Conservation (phyloP, 2,329 filamentous ascomycete genomes). For the Aspergillus sp. region DNA sequence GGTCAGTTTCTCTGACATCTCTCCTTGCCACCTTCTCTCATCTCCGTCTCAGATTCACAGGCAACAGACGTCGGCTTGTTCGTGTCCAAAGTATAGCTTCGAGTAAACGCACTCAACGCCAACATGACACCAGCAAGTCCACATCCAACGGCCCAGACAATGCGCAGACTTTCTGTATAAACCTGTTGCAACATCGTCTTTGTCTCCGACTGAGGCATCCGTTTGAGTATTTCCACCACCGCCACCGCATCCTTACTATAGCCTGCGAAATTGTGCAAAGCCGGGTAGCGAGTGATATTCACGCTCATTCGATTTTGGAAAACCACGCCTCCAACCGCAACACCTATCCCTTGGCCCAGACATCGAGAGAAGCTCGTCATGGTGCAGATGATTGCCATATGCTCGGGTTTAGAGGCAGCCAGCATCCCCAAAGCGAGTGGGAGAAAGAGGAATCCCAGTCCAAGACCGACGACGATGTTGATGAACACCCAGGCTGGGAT, state of each 20-base stretch:
- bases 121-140: constrained; percentile 48
- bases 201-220: constrained; percentile 41
- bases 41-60: too few relatives aligned
- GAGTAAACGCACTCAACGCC: constrained; percentile 49
- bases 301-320: constrained; percentile 54
- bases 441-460: constrained; percentile 61
- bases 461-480: constrained; percentile 52
- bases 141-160: constrained; percentile 54
- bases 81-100: constrained; percentile 41
- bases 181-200: constrained; percentile 46
- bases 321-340: constrained; percentile 60
- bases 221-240: constrained; percentile 55
- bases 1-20: too few relatives aligned
- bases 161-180: constrained; percentile 51
- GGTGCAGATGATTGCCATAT: constrained; percentile 55
- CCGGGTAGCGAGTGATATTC: constrained; percentile 46
- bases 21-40: too few relatives aligned
- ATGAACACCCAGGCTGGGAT: constrained; percentile 55
- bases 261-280: constrained; percentile 44
- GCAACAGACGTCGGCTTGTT: too few relatives aligned
- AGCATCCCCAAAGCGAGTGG: constrained; percentile 58
- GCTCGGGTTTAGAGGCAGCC: constrained; percentile 50
- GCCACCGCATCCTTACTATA: constrained; percentile 56
- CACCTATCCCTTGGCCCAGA: constrained; percentile 59
- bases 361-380: constrained; percentile 62